Conservation (phyloP, 805 yeast genomes). For the Blastobotrys attinorum region DNA sequence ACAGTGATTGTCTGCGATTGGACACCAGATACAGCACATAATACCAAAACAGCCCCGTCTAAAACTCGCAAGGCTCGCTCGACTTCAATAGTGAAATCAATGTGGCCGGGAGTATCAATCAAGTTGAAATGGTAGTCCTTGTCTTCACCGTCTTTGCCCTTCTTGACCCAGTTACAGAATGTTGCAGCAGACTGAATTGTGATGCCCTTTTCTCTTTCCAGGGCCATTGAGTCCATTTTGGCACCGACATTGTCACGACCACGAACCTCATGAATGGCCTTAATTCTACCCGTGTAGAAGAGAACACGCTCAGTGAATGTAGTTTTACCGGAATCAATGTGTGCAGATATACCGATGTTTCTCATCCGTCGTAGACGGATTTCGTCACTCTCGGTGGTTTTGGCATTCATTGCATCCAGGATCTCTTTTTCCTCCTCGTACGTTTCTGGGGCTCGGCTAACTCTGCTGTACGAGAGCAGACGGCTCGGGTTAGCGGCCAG, state of each 20-base stretch:
- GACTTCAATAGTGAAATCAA: slow-evolving; percentile 97
- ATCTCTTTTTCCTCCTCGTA: slow-evolving; percentile 26
- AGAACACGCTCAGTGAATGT: slow-evolving; percentile 96
- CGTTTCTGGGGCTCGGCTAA: slow-evolving; percentile 7
- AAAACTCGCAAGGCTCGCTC: slow-evolving; percentile 97
- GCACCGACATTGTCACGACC: slow-evolving; percentile 98
- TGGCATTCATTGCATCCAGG: slow-evolving; percentile 19
- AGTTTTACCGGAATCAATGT: slow-evolving; percentile 96
- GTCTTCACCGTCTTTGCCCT: slow-evolving; percentile 33
- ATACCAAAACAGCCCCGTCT: slow-evolving; percentile 97
- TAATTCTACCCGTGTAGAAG: slow-evolving; percentile 93
- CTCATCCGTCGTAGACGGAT: slow-evolving; percentile 54
- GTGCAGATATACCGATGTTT: slow-evolving; percentile 96
- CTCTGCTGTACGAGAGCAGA: background rate
- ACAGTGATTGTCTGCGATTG: slow-evolving; percentile 98
- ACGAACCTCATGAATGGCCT: slow-evolving; percentile 91
- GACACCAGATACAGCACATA: slow-evolving; percentile 97
- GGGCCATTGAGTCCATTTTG: slow-evolving; percentile 98
- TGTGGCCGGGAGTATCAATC: slow-evolving; percentile 98
- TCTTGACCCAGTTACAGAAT: slow-evolving; percentile 82
- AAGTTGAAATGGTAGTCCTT: slow-evolving; percentile 78
- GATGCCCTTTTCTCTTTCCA: slow-evolving; percentile 97
- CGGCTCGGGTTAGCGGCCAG: background rate
- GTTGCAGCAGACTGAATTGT: slow-evolving; percentile 99
- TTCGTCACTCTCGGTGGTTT: slow-evolving; percentile 27